A percentile compares a stretch with the other conserved stretches of the same genome.
Evolutionary conservation across 106 monocot genomes (phyloP).

Genomic region (Allium sativum): DNA sequence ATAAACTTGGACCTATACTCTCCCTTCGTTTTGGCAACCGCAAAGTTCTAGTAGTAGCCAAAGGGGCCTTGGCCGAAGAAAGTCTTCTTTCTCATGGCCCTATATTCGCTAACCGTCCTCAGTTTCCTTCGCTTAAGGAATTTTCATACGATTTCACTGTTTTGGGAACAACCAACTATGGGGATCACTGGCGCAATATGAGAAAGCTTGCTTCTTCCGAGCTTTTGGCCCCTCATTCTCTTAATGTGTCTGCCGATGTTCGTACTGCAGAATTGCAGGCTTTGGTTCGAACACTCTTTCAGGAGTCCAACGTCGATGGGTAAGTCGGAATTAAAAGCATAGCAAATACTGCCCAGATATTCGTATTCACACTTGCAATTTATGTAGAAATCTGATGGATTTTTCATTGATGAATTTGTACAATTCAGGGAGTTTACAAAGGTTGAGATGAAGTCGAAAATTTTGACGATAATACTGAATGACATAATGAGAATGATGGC

Average conservation of each 20-base stretch:
- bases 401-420: too few species aligned
- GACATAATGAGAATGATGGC: conserved; percentile 29
- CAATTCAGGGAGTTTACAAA: too few species aligned
- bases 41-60: conserved; percentile 38
- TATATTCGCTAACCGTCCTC: conserved; percentile 47
- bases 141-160: conserved; percentile 25
- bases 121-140: conserved; percentile 15
- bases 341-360: too few species aligned
- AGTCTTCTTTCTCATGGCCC: conserved; percentile 36
- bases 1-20: conserved; percentile 29
- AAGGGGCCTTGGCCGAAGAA: conserved; percentile 25
- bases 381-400: too few species aligned
- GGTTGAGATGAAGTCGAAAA: conserved; percentile 26
- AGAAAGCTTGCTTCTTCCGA: conserved; percentile 31
- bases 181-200: conserved; percentile 51
- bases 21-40: conserved; percentile 49
- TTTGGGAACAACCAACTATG: conserved; percentile 24
- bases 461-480: conserved; percentile 33
- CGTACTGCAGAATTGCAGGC: conserved; percentile 21
- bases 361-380: too few species aligned
- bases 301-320: too few species aligned
- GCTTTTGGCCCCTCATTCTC: conserved; percentile 33
- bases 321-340: too few species aligned
- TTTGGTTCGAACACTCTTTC: too few species aligned
- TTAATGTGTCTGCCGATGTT: conserved; percentile 7